Conservation (phyloP, 805 yeast genomes). For the Saccharomycopsis amapae region DNA sequence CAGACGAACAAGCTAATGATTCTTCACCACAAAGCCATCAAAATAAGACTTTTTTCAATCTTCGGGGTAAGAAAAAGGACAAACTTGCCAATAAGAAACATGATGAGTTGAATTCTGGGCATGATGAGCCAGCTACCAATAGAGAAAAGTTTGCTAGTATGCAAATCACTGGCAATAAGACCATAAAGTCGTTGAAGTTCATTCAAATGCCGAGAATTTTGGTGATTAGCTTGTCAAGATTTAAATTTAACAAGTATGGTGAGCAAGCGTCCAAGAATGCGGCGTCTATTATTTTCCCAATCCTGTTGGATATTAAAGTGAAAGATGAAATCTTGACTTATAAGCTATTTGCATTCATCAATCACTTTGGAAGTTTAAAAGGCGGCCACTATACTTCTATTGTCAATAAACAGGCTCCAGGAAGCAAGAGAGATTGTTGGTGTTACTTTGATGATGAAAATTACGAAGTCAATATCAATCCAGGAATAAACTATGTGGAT, state of each 20-base stretch:
- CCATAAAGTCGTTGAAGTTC: slow-evolving; percentile 66
- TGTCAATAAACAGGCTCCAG: slow-evolving; percentile 39
- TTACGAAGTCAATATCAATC: slow-evolving; percentile 37
- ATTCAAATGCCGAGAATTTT: slow-evolving; percentile 74
- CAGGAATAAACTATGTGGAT: slow-evolving; percentile 37
- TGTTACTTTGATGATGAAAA: slow-evolving; percentile 70
- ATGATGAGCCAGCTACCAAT: background rate
- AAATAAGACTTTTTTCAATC: slow-evolving; percentile 11
- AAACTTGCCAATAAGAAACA: slow-evolving; percentile 4
- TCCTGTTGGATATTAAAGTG: slow-evolving; percentile 42
- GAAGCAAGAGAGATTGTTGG: slow-evolving; percentile 44
- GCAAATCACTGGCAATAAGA: slow-evolving; percentile 25
- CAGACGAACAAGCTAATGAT: background rate
- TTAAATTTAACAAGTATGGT: slow-evolving; percentile 44
- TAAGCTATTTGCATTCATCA: slow-evolving; percentile 54
- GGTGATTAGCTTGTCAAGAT: slow-evolving; percentile 80
- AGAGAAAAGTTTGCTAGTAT: slow-evolving; percentile 15
- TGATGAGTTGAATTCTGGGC: background rate
- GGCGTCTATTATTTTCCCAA: slow-evolving; percentile 48
- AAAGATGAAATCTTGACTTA: slow-evolving; percentile 37
- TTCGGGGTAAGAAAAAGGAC: slow-evolving; percentile 9
- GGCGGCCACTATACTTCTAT: slow-evolving; percentile 75
- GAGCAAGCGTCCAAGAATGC: slow-evolving; percentile 37
- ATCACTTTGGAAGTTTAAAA: slow-evolving; percentile 61
- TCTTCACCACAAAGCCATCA: background rate